Evolutionary conservation across 495 filamentous ascomycete genomes (phyloP).

Genomic region (Penicillium bovifimosum): DNA sequence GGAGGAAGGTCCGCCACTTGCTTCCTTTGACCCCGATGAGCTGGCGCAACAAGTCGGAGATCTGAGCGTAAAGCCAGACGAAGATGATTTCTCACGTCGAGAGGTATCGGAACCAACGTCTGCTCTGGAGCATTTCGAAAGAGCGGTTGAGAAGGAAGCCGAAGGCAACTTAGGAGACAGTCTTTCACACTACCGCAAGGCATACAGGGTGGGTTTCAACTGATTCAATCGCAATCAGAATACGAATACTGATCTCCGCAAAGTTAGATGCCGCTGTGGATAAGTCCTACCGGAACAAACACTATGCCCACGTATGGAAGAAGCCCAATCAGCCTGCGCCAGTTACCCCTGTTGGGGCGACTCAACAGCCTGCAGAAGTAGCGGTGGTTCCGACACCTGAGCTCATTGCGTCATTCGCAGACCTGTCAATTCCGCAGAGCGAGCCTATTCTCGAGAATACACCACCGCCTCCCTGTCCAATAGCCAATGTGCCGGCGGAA

Average conservation of each 20-base stretch:
- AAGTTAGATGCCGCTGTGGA: slow-evolving; percentile 82
- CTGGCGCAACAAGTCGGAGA: slow-evolving; percentile 37
- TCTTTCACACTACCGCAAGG: slow-evolving; percentile 79
- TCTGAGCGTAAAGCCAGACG: slow-evolving; percentile 24
- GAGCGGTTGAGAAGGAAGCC: slow-evolving; percentile 80
- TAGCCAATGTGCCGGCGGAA: slow-evolving; percentile 74
- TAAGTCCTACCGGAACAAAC: slow-evolving; percentile 79
- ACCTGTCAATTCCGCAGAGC: slow-evolving; percentile 55
- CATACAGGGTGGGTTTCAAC: slow-evolving; percentile 61
- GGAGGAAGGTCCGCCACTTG: slow-evolving; percentile 32
- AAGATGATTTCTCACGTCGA: slow-evolving; percentile 28
- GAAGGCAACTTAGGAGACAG: slow-evolving; percentile 87
- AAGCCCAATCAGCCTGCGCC: slow-evolving; percentile 52
- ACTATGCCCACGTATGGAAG: slow-evolving; percentile 62
- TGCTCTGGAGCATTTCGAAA: slow-evolving; percentile 89
- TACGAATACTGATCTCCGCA: slow-evolving; percentile 14
- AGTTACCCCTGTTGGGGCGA: slow-evolving; percentile 48
- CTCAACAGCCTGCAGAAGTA: slow-evolving; percentile 39
- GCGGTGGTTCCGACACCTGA: slow-evolving; percentile 54
- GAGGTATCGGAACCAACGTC: slow-evolving; percentile 55
- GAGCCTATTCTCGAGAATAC: slow-evolving; percentile 57
- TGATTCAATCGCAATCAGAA: background rate
- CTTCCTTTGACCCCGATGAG: slow-evolving; percentile 36
- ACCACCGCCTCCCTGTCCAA: slow-evolving; percentile 66
- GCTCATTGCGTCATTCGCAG: slow-evolving; percentile 70